Evolutionary conservation across 441 rosid species (phyloP), one percentile per base, ranked within the genome.

Genomic region (Kokia cookei): DNA sequence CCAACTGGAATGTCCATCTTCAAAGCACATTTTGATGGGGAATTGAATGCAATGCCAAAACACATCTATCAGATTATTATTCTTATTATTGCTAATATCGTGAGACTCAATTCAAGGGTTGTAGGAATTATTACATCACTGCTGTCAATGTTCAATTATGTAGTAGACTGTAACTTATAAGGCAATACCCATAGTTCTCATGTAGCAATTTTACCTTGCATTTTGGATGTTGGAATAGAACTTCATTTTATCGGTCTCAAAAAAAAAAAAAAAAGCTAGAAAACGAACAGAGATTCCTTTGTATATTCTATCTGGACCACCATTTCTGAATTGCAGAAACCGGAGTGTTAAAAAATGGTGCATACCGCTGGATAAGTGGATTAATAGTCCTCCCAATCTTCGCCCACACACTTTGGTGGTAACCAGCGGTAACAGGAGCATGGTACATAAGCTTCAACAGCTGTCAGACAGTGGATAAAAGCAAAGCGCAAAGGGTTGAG

Each of bases 401-500:
- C 14, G 84, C 79, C 99, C 99, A 96, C n/a, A 83, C 97, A 55
- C 93, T 92, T 55, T 85, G 95, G 83, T 96, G 98, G 84, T 96
- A 92, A 51, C 93, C 84, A 47, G 93, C 91, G 17, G 96, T 87
- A 22, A 87, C 93, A 5, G 99, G 99, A 24, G 99, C 97, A 12
- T 92, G 94, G 85, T 93, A 88, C 99, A 96, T 93, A 76, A 92
- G 94, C 89, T 96, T 96, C 88, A 96, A 65, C 26, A 93, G 90
- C 98, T 96, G 91, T 74, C 73, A 79, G 0, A 64, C 42, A 75
- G 51, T 1, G 7, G 45, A 24, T 32, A 42, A 45, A 45, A 57
- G 35, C 11, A 61, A 32, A 69, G 7, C 58, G 27, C 37, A 59
- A 2, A 19, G 50, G 35, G 22, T 51, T 27, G 17, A 27, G 8